Evolutionary conservation across 345 rosid species (phyloP).

Genomic region (Cardamine resedifolia): DNA sequence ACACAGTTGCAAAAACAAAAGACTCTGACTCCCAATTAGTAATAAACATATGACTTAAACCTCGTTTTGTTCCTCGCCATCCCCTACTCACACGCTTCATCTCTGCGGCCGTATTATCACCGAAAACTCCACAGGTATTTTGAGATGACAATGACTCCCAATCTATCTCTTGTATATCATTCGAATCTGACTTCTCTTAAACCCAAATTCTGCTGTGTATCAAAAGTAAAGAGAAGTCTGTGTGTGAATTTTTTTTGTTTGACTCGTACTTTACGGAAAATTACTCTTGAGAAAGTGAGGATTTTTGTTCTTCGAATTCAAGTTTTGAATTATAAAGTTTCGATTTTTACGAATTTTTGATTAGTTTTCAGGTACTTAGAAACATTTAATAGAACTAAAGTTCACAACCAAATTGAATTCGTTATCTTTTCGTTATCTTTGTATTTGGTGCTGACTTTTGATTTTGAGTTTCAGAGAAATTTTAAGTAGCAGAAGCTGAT

Average conservation of each 20-base stretch:
- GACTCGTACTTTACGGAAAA: too few relatives aligned
- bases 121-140: neutral
- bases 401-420: too few relatives aligned
- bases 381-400: too few relatives aligned
- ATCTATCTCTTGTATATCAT: neutral
- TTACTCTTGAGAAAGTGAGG: too few relatives aligned
- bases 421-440: neutral
- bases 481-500: slow-evolving; percentile 8
- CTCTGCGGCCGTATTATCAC: slow-evolving; percentile 10
- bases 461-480: neutral
- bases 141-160: neutral
- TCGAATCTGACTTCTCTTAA: slow-evolving; percentile 2
- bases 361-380: too few relatives aligned
- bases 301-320: too few relatives aligned
- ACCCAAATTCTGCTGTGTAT: too few relatives aligned
- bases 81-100: neutral
- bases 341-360: too few relatives aligned
- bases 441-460: neutral
- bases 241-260: too few relatives aligned
- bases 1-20: neutral
- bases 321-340: too few relatives aligned
- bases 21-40: neutral
- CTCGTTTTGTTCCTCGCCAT: slow-evolving; percentile 2
- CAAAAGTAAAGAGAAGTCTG: too few relatives aligned
- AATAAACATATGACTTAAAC: slow-evolving; percentile 2